These are phyloP conservation scores for Volvox carteri DNA, from an alignment of 163 green algal genomes.

Conservation along the genomic window DNA sequence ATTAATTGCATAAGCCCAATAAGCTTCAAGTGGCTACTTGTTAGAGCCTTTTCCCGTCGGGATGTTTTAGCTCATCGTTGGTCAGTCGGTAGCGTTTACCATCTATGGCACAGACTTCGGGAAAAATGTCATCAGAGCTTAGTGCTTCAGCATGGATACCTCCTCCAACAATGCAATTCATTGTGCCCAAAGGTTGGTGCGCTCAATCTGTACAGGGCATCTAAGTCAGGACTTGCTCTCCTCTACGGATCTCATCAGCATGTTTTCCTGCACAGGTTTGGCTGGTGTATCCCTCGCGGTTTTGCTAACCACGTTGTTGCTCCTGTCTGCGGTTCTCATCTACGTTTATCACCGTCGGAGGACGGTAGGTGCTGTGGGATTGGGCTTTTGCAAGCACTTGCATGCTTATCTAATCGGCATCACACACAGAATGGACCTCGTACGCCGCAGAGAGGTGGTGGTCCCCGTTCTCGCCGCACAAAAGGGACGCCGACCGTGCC, in stretches of 20 bases:
- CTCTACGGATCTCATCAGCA: no score
- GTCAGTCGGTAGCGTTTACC: no score
- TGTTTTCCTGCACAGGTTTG: slow-evolving; percentile 4
- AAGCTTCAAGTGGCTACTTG: no score
- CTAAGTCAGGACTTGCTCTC: no score
- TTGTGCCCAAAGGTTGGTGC: not conserved
- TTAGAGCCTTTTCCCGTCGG: no score
- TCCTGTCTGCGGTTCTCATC: not conserved
- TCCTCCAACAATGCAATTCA: slow-evolving; percentile 12
- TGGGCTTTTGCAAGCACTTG: no score
- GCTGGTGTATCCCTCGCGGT: not conserved
- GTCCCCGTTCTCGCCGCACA: not conserved
- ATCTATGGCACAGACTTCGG: no score
- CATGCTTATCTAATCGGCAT: no score
- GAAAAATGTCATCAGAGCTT: slow-evolving; percentile 12
- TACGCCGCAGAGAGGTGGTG: not conserved
- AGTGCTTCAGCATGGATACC: not conserved
- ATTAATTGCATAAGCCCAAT: no score
- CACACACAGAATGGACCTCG: no score
- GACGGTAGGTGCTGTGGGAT: not conserved
- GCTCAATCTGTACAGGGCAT: no score
- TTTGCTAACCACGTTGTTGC: not conserved
- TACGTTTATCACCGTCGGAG: slow-evolving; percentile 27
- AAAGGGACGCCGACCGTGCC: not conserved
- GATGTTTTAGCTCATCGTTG: no score